Evolutionary conservation across 306 rosid species (phyloP).

Genomic region (Sphenostylis stenocarpa): DNA sequence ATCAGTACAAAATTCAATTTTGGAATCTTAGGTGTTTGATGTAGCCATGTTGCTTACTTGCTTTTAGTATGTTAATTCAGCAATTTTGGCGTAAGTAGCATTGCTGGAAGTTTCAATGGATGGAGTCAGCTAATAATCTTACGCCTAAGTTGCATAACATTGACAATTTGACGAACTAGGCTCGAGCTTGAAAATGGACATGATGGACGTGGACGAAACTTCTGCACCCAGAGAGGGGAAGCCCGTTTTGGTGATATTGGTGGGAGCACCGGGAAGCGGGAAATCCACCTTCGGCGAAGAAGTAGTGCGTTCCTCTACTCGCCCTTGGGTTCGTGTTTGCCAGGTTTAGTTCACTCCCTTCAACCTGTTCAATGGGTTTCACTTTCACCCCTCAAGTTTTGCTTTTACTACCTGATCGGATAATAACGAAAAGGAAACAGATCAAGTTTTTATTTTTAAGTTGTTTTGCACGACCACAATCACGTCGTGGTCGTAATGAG

Average conservation of each 20-base stretch:
- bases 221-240: constrained; percentile 47
- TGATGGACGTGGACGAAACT: constrained; percentile 54
- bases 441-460: background rate
- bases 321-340: constrained; percentile 81
- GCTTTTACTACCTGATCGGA: background rate
- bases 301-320: constrained; percentile 62
- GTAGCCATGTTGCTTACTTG: background rate
- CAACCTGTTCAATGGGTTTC: constrained; percentile 44
- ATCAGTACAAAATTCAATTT: background rate
- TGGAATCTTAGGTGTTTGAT: background rate
- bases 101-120: background rate
- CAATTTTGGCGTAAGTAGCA: background rate
- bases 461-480: background rate
- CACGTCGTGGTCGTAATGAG: background rate
- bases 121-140: too few relatives aligned
- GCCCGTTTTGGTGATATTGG: constrained; percentile 56
- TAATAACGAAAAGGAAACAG: background rate
- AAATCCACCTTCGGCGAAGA: constrained; percentile 88
- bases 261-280: constrained; percentile 96
- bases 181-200: constrained; percentile 40
- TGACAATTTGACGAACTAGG: background rate
- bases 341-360: constrained; percentile 52
- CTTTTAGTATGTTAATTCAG: background rate
- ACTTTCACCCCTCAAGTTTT: background rate
- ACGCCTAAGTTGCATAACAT: too few relatives aligned